Evolutionary conservation across 352 stramenopile species (phyloP), one percentile per base, ranked within the genome.

Genomic region (Hyaloperonospora arabidopsidis): DNA sequence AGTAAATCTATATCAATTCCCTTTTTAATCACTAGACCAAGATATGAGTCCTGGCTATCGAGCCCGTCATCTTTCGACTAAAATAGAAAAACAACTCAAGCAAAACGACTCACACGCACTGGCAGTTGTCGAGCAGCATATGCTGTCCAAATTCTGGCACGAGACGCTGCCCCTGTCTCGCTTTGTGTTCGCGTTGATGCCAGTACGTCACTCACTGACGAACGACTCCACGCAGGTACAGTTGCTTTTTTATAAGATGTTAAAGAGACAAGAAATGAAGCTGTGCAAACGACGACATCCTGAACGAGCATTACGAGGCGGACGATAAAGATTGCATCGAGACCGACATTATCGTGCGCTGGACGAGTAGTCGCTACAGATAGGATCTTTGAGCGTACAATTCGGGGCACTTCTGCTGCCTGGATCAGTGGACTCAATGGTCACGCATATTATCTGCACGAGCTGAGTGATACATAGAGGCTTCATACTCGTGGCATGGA

Each of bases 341-440:
- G 63, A 90, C 45, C 62, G 60, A 8, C 62, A 95, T 25, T 88
- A 86, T 61, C 63, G 61, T 21, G 56, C 72, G 0, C 90, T 95
- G 71, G 64, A 91, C 57, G 67, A 75, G 50, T 95, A 86, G 47
- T 52, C 95, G 6, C 49, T 59, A 1, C 41, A 61, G 28, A 86
- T 73, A 60, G 69, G 35, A 72, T 70, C 13, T 35, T 34, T 2
- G 43, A 65, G 25, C 61, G 73, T 49, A 62, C 74, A 14, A n/a
- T 60, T 82, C 52, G 40, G 93, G 29, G 88, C 94, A 22, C 83
- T 98, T 7, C 97, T 89, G 35, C 71, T 98, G 18, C 98, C 90
- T 5, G 94, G 94, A 43, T 93, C 93, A 49, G 96, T 99, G 15
- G 96, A 99, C 72, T 98, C 90, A 48, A 99, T 99, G 96, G 96